Percentiles rank a stretch among this genome's conserved stretches.
Conservation (phyloP, 163 green algal species). For the Botryococcus braunii region DNA sequence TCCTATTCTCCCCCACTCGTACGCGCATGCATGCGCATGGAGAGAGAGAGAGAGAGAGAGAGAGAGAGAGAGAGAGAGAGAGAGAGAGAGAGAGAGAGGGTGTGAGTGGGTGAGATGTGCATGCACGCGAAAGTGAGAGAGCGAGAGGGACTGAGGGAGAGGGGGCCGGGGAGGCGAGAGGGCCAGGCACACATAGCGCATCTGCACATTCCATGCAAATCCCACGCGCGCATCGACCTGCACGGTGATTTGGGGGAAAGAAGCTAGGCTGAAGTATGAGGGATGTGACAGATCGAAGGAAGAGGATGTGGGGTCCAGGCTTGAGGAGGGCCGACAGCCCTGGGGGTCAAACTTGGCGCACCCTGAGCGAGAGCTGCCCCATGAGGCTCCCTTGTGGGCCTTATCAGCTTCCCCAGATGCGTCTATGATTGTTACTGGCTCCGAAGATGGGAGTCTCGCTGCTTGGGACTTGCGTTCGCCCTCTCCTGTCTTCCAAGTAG, state of each 20-base stretch:
- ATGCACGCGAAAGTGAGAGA: too few relatives aligned
- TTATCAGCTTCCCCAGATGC: constrained; percentile 11
- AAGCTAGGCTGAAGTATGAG: not conserved
- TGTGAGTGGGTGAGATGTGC: too few relatives aligned
- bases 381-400: constrained; percentile 57
- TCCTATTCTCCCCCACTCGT: too few relatives aligned
- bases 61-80: too few relatives aligned
- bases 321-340: constrained; percentile 51
- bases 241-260: not conserved
- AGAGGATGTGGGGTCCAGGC: constrained; percentile 3
- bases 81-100: too few relatives aligned
- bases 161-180: too few relatives aligned
- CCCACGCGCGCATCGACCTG: not conserved
- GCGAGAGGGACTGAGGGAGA: too few relatives aligned
- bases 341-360: constrained; percentile 31
- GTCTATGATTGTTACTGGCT: constrained; percentile 43
- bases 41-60: too few relatives aligned
- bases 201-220: too few relatives aligned
- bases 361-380: constrained; percentile 34
- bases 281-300: too few relatives aligned
- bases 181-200: too few relatives aligned
- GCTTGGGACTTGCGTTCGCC: constrained; percentile 45
- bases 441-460: constrained; percentile 55
- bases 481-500: constrained; percentile 19
- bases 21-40: too few relatives aligned